Evolutionary conservation across 768 basidiomycete species (phyloP).

Genomic region (Cystofilobasidium bisporidii): DNA sequence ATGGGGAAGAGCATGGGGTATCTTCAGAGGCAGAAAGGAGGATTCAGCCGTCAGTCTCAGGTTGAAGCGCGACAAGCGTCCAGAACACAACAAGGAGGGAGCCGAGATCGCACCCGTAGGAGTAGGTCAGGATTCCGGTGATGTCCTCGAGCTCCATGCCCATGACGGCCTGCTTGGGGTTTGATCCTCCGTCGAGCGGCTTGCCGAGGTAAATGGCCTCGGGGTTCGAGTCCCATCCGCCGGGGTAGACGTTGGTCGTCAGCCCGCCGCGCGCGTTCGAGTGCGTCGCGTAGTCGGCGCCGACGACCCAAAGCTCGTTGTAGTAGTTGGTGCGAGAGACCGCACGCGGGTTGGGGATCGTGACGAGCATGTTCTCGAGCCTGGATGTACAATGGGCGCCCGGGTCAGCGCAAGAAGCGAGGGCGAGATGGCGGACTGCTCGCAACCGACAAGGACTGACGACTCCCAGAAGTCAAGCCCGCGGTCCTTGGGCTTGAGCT

Average conservation of each 20-base stretch:
- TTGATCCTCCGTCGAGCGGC: slow-evolving; percentile 50
- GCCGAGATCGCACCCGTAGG: slow-evolving; percentile 43
- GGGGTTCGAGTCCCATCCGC: slow-evolving; percentile 52
- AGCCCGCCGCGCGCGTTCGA: slow-evolving; percentile 52
- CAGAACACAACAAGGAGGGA: not conserved
- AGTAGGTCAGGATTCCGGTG: slow-evolving; percentile 51
- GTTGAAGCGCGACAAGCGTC: not conserved
- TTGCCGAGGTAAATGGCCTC: slow-evolving; percentile 44
- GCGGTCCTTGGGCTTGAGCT: slow-evolving; percentile 45
- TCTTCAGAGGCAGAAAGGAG: slow-evolving; percentile 37
- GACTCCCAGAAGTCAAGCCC: slow-evolving; percentile 60
- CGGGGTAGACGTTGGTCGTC: slow-evolving; percentile 48
- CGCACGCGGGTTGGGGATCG: slow-evolving; percentile 46
- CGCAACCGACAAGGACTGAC: too few relatives aligned
- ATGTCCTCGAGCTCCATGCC: slow-evolving; percentile 48
- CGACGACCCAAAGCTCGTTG: slow-evolving; percentile 54
- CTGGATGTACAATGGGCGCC: too few relatives aligned
- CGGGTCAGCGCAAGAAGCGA: too few relatives aligned
- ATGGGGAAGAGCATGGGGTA: slow-evolving; percentile 54
- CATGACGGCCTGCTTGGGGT: slow-evolving; percentile 45
- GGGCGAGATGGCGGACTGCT: too few relatives aligned
- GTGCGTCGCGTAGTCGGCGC: slow-evolving; percentile 51
- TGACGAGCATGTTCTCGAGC: slow-evolving; percentile 54
- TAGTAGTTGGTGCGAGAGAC: slow-evolving; percentile 49
- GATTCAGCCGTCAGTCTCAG: too few relatives aligned